These are phyloP conservation scores for Diatrype stigma DNA, from an alignment of 2,329 filamentous ascomycete species.

Conservation along the genomic window DNA sequence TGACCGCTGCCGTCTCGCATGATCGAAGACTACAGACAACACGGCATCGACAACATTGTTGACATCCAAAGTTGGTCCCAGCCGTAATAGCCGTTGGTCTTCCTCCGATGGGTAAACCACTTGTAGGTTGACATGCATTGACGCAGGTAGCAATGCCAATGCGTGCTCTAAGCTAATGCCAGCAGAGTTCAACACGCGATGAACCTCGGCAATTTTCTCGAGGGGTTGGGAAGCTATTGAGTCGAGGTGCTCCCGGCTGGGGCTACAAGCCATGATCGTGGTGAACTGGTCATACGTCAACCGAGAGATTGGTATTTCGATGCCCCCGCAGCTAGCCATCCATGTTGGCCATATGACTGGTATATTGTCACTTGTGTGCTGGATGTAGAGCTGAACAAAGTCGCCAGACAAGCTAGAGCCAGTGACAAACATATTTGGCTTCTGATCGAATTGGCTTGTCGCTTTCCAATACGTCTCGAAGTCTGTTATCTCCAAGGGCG, in stretches of 20 bases:
- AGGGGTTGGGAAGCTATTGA: slow-evolving; percentile 42
- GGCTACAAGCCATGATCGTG: slow-evolving; percentile 42
- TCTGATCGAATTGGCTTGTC: slow-evolving; percentile 85
- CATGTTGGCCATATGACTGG: slow-evolving; percentile 86
- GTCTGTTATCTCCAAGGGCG: slow-evolving; percentile 92
- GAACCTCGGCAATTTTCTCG: slow-evolving; percentile 59
- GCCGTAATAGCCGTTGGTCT: slow-evolving; percentile 65
- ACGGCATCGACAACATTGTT: slow-evolving; percentile 84
- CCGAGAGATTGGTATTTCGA: slow-evolving; percentile 78
- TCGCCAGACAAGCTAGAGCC: slow-evolving; percentile 95
- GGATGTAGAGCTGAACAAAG: slow-evolving; percentile 86
- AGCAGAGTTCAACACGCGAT: slow-evolving; percentile 67
- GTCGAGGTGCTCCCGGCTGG: slow-evolving; percentile 40
- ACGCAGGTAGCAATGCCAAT: slow-evolving; percentile 67
- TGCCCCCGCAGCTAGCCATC: slow-evolving; percentile 69
- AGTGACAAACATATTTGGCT: slow-evolving; percentile 82
- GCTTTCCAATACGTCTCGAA: slow-evolving; percentile 99
- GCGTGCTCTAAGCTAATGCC: slow-evolving; percentile 79
- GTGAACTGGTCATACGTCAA: slow-evolving; percentile 71
- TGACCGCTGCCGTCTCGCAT: slow-evolving; percentile 65
- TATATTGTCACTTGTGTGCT: slow-evolving; percentile 81
- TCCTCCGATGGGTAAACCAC: slow-evolving; percentile 76
- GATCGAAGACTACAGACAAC: slow-evolving; percentile 82
- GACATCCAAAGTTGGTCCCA: slow-evolving; percentile 75
- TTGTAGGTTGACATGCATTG: slow-evolving; percentile 88